Evolutionary conservation across 192 early-diverging fungal genomes (phyloP).

Genomic region (Backusella westeae): DNA sequence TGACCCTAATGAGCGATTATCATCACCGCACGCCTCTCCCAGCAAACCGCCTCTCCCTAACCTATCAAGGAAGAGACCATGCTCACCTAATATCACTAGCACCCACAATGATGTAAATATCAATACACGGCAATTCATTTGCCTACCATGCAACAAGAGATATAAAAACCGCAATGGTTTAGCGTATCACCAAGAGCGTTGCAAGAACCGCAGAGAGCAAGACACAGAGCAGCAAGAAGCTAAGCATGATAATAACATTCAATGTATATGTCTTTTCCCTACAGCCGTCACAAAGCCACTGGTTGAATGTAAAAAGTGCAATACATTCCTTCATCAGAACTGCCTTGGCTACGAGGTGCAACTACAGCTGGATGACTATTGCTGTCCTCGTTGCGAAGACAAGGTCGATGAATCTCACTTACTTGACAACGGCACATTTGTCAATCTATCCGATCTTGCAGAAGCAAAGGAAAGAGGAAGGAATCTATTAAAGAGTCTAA

Average conservation of each 20-base stretch:
- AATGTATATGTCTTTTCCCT: neutral
- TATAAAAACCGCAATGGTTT: slow-evolving; percentile 63
- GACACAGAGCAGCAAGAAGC: neutral
- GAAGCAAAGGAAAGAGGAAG: neutral
- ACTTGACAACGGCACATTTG: neutral
- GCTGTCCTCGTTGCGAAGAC: neutral
- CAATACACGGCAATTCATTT: slow-evolving; percentile 31
- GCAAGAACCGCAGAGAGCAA: slow-evolving; percentile 5
- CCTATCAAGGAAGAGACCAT: neutral
- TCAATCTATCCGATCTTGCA: neutral
- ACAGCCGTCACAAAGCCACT: neutral
- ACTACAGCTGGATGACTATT: neutral
- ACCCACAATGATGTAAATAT: neutral
- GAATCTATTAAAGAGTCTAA: neutral
- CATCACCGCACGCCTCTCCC: slow-evolving; percentile 20
- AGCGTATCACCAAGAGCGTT: slow-evolving; percentile 45
- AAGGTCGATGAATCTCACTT: neutral
- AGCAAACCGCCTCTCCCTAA: slow-evolving; percentile 15
- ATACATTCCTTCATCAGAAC: neutral
- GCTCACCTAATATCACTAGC: neutral
- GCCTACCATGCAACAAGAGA: slow-evolving; percentile 61
- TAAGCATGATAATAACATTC: neutral
- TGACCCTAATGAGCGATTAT: slow-evolving; percentile 14
- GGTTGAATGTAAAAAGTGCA: neutral
- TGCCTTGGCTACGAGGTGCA: neutral